Evolutionary conservation across 83 land plant genomes (phyloP), one percentile per base, ranked within the genome.

Genomic region (Diphasiastrum complanatum): DNA sequence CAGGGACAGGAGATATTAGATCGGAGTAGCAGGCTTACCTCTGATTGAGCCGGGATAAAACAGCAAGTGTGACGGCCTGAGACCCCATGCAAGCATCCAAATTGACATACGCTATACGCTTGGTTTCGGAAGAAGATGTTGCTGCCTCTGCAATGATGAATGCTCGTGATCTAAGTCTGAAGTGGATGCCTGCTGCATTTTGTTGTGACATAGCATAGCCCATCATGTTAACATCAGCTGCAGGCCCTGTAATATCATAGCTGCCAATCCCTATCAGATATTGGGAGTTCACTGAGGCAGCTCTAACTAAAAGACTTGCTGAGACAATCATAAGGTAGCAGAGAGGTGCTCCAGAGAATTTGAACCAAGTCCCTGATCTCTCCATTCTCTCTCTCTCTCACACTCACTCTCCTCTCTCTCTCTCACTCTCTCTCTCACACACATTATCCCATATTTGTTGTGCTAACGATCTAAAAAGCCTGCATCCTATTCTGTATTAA

Each of bases 41-140:
- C 31, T 72, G 36, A 51, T 76, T 70, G 1, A 85, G 74, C 26
- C 76, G 71, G 40, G 76, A 75, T 1, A 85, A 78, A 8, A 79
- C 82, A 54, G 76, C 76, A 18, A 85, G 61, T 2, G 85, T 78
- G 11, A 85, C 80, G 25, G 74, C 59, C 51, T 77, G 77, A 12
- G 89, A 75, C 10, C 75, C 89, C 85, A 81, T 85, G 49, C 89
- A 74, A 5, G 89, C 89, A 51, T 85, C 89, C 33, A 78, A 64
- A 43, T 85, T 85, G 5, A 85, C 89, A 56, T 81, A 85, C 26
- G 70, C 74, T 18, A 85, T 56, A 27, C 83, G 61, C 20, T 66
- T 69, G 18, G 5, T 59, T 32, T 19, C 50, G 23, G 35, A 59
- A 50, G 14, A 51, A 45, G n/a, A n/a, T n/a, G n/a, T n/a, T n/a